Conservation (phyloP, 2,329 filamentous ascomycete genomes). For the Talaromyces sp. region DNA sequence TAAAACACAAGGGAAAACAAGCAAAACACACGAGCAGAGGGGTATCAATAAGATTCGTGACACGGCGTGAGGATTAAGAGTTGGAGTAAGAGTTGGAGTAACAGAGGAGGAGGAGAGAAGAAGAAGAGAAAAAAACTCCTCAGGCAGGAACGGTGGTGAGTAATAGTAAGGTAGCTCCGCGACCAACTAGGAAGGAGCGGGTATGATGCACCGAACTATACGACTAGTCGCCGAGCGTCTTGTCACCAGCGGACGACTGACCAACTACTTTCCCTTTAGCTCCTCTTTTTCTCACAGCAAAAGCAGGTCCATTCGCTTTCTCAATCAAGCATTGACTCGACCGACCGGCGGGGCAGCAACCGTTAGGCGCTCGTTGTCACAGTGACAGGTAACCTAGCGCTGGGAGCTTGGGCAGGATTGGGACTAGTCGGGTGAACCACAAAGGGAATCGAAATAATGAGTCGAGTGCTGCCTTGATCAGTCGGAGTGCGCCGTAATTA, state of each 20-base stretch:
- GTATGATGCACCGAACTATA: background rate
- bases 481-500: background rate
- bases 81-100: background rate
- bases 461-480: background rate
- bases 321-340: background rate
- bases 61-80: background rate
- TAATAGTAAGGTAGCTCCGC: background rate
- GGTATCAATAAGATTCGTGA: background rate
- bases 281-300: background rate
- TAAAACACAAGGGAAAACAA: background rate
- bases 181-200: background rate
- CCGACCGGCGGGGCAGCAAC: slow-evolving; percentile 7
- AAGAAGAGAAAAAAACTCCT: slow-evolving; percentile 6
- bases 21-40: slow-evolving; percentile 4
- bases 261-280: background rate
- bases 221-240: background rate
- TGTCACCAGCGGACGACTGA: background rate
- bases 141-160: slow-evolving; percentile 6
- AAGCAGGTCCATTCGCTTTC: background rate
- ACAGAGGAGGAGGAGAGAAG: background rate
- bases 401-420: slow-evolving; percentile 1
- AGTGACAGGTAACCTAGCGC: slow-evolving; percentile 10
- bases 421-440: background rate
- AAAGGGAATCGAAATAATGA: background rate
- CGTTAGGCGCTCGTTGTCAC: slow-evolving; percentile 11